Evolutionary conservation across 352 stramenopile species (phyloP).

Genomic region (Globisporangium polare): DNA sequence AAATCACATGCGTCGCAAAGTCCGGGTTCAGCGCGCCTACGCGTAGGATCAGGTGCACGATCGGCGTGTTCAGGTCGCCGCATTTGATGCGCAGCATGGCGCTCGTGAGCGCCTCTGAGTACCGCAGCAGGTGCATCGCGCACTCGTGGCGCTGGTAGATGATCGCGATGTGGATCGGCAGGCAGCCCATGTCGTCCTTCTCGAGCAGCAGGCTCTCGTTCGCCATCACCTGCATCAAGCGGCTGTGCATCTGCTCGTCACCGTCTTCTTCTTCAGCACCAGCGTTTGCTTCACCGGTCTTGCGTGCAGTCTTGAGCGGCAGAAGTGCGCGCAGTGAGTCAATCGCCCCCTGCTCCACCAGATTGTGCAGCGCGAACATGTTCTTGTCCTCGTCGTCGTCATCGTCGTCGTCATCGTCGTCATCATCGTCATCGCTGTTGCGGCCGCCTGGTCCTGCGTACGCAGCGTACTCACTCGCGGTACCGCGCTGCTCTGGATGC

Average conservation of each 20-base stretch:
- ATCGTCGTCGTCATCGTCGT: conserved; percentile 15
- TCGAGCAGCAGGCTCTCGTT: conserved; percentile 59
- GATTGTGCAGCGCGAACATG: conserved; percentile 55
- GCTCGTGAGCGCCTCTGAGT: conserved; percentile 60
- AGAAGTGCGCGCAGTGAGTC: conserved; percentile 47
- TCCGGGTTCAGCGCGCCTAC: conserved; percentile 51
- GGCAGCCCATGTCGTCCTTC: conserved; percentile 82
- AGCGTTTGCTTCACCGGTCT: not conserved
- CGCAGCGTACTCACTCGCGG: not conserved
- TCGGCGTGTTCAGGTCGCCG: conserved; percentile 53
- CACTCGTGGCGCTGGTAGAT: conserved; percentile 51
- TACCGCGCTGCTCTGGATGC: not conserved
- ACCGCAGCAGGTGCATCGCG: conserved; percentile 45
- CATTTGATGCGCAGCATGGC: conserved; percentile 69
- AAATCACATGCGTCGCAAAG: conserved; percentile 39
- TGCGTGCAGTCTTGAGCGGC: conserved; percentile 25
- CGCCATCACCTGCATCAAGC: conserved; percentile 37
- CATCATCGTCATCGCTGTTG: not conserved
- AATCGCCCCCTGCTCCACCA: conserved; percentile 47
- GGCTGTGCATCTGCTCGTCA: conserved; percentile 10
- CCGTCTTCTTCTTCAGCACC: conserved; percentile 3
- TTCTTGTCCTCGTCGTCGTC: conserved; percentile 37
- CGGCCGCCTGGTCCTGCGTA: not conserved
- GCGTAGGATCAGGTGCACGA: conserved; percentile 66
- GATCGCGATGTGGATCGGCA: conserved; percentile 71